Evolutionary conservation across 1,284 basidiomycete species (phyloP).

Genomic region (Schizophyllum amplum): DNA sequence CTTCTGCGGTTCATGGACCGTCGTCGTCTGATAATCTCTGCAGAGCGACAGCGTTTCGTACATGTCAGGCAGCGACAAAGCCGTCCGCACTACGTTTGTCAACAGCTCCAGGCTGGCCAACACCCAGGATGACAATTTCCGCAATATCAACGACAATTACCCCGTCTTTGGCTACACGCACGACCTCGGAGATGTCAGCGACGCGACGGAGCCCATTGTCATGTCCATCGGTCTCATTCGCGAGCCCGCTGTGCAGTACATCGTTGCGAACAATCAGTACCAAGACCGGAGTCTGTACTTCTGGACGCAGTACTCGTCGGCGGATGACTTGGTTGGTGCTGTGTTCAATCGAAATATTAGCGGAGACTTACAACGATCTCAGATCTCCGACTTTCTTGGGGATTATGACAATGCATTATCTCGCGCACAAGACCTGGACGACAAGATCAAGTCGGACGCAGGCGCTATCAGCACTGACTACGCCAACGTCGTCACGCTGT

Average conservation of each 20-base stretch:
- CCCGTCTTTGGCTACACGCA: conserved; percentile 58
- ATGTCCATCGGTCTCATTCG: conserved; percentile 51
- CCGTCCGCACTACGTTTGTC: conserved; percentile 49
- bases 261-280: conserved; percentile 34
- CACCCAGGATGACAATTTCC: conserved; percentile 47
- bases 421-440: conserved; percentile 45
- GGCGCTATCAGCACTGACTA: conserved; percentile 48
- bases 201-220: conserved; percentile 32
- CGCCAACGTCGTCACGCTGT: conserved; percentile 46
- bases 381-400: conserved; percentile 50
- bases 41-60: conserved; percentile 43
- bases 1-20: background rate
- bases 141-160: conserved; percentile 51
- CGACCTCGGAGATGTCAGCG: conserved; percentile 39
- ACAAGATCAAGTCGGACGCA: conserved; percentile 47
- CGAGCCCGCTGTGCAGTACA: conserved; percentile 50
- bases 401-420: conserved; percentile 41
- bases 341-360: background rate
- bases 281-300: conserved; percentile 43
- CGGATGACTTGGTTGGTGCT: conserved; percentile 30
- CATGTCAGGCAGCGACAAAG: conserved; percentile 49
- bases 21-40: conserved; percentile 6
- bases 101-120: conserved; percentile 44
- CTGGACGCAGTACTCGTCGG: conserved; percentile 42
- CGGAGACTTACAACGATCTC: background rate